A percentile compares a stretch with the other conserved stretches of the same genome.
Conservation (phyloP, 2,329 filamentous ascomycete species). For the Corinectria fuckeliana region DNA sequence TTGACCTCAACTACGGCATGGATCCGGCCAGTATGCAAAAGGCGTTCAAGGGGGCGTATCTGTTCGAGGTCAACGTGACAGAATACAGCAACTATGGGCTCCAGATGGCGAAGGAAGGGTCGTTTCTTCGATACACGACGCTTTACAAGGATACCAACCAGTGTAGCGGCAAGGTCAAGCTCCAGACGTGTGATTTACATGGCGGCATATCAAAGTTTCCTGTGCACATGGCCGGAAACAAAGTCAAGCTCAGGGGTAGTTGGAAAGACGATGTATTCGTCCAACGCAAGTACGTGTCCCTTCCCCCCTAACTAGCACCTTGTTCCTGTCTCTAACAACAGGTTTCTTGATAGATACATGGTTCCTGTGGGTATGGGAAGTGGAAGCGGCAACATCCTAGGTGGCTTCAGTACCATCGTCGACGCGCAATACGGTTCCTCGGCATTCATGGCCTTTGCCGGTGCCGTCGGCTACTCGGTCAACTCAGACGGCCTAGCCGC, state of each 20-base stretch:
- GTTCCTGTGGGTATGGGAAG: background rate
- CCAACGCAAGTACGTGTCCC: conserved; percentile 27
- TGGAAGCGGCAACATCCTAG: conserved; percentile 21
- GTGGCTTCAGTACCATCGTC: conserved; percentile 27
- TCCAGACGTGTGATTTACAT: conserved; percentile 30
- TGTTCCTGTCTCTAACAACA: background rate
- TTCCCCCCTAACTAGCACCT: too few relatives aligned
- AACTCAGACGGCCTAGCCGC: conserved; percentile 16
- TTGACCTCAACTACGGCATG: conserved; percentile 16
- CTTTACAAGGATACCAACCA: conserved; percentile 22
- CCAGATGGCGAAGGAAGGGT: conserved; percentile 4
- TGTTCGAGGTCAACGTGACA: conserved; percentile 28
- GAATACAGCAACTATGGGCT: conserved; percentile 15
- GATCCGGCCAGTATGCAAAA: background rate
- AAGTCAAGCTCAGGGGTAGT: conserved; percentile 15
- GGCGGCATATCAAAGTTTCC: conserved; percentile 25
- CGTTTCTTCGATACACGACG: conserved; percentile 25
- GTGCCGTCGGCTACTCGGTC: conserved; percentile 26
- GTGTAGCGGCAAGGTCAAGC: conserved; percentile 19
- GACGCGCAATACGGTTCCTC: conserved; percentile 12
- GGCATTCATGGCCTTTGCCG: conserved; percentile 23
- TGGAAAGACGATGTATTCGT: conserved; percentile 31
- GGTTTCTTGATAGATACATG: conserved; percentile 20
- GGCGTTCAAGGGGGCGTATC: conserved; percentile 16
- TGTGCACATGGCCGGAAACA: conserved; percentile 2